Evolutionary conservation across 306 rosid genomes (phyloP), one percentile per base, ranked within the genome.

Genomic region (Pyrus bretschneideri): DNA sequence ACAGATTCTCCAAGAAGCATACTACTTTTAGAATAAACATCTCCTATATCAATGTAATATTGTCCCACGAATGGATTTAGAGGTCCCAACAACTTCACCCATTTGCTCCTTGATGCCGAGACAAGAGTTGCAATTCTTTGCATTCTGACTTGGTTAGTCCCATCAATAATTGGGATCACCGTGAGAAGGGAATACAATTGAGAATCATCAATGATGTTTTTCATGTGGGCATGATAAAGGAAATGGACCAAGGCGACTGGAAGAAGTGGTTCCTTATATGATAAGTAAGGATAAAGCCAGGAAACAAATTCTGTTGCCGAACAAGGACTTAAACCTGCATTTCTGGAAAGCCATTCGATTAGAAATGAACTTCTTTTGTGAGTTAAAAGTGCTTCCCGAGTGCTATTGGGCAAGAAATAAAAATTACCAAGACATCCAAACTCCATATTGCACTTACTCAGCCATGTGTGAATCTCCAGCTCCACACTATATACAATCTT

Each of bases 51-150:
- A 74, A 46, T 27, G 29, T 62, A 63, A 44, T 42, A 7, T 9
- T 49, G 45, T 19, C 30, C 29, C 19, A 63, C 40, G 30, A n/a
- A 74, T 14, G 78, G 78, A 45, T 74, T 74, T 6, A 4, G 8
- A 45, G 46, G 30, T 21, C 78, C 78, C 63, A 74, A 63, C 66
- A 74, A 63, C 30, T 74, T 42, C 49, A 21, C 59, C 78, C 78
- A 63, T 6, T 74, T 74, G 78, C 78, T 63, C 61, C 38, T 19
- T 19, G 60, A 74, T 15, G 61, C 60, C 44, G 71, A n/a, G 61
- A 63, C 71, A 30, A 74, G 71, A 44, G 78, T 74, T 45, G 21
- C 29, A 29, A 11, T 61, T 46, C 46, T 74, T 63, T 15, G 15
- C 61, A 25, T 74, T 21, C 67, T 45, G n/a, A 46, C 71, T 7